Evolutionary conservation across 2,329 filamentous ascomycete species (phyloP).

Genomic region (Microdochium bolleyi): DNA sequence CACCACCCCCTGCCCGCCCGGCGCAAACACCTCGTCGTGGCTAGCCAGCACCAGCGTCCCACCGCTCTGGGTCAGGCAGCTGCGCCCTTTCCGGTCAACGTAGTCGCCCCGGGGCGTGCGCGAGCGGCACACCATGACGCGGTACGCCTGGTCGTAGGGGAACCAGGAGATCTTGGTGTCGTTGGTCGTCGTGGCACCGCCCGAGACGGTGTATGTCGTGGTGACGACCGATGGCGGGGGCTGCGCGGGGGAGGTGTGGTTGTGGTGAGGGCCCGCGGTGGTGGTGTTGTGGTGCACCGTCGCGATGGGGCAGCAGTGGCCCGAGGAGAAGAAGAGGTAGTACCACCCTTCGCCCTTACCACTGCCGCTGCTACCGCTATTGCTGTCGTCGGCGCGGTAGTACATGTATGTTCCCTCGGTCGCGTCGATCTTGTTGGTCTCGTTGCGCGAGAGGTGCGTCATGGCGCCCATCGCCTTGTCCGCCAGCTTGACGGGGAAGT

Average conservation of each 20-base stretch:
- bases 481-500: conserved; percentile 7
- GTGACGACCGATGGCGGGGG: not conserved
- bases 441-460: conserved; percentile 6
- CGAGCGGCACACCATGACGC: conserved; percentile 14
- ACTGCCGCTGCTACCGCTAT: not conserved
- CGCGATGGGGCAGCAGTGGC: conserved; percentile 7
- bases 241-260: not conserved
- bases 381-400: not conserved
- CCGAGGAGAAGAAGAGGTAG: conserved; percentile 14
- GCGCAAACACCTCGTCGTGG: conserved; percentile 11
- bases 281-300: not conserved
- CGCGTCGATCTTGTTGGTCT: conserved; percentile 7
- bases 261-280: not conserved
- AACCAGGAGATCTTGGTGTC: conserved; percentile 5
- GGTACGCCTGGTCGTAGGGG: conserved; percentile 10
- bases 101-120: conserved; percentile 7
- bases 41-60: conserved; percentile 9
- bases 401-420: conserved; percentile 10
- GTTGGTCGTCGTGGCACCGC: not conserved
- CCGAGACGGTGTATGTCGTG: not conserved
- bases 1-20: conserved; percentile 10
- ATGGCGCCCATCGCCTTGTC: conserved; percentile 3
- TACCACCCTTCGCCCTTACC: conserved; percentile 6
- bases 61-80: conserved; percentile 9
- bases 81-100: conserved; percentile 8